A percentile compares a stretch with the other conserved stretches of the same genome.
Evolutionary conservation across 2,329 filamentous ascomycete genomes (phyloP).

Genomic region (Pseudogymnoascus sp.): DNA sequence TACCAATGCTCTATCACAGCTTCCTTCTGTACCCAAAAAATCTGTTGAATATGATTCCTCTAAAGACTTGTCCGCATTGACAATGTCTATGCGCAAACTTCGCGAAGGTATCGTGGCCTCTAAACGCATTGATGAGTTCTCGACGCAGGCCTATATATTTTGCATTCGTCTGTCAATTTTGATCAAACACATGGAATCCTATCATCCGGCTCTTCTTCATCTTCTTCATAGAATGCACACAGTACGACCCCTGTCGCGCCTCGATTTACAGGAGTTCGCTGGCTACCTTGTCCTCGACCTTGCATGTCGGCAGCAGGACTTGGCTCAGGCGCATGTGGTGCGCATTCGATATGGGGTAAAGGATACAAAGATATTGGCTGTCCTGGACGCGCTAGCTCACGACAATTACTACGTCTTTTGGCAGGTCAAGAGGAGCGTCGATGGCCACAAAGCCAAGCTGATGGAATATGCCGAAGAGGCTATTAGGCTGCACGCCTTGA

Average conservation of each 20-base stretch:
- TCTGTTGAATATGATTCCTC: slow-evolving; percentile 31
- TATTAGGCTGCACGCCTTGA: slow-evolving; percentile 69
- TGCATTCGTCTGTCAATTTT: slow-evolving; percentile 78
- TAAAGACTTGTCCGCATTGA: slow-evolving; percentile 62
- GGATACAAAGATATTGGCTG: slow-evolving; percentile 59
- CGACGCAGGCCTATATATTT: slow-evolving; percentile 85
- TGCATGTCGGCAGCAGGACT: slow-evolving; percentile 71
- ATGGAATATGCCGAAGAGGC: slow-evolving; percentile 72
- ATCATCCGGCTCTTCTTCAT: slow-evolving; percentile 77
- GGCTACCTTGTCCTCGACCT: slow-evolving; percentile 80
- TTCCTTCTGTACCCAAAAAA: slow-evolving; percentile 8
- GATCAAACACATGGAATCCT: slow-evolving; percentile 74
- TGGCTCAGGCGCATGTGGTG: slow-evolving; percentile 64
- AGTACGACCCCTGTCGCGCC: slow-evolving; percentile 55
- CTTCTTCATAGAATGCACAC: slow-evolving; percentile 66
- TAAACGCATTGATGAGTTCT: slow-evolving; percentile 68
- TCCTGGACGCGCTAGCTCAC: slow-evolving; percentile 62
- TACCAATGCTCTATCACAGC: slow-evolving; percentile 14
- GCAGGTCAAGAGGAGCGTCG: slow-evolving; percentile 59
- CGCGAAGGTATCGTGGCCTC: slow-evolving; percentile 81
- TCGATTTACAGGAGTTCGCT: slow-evolving; percentile 71
- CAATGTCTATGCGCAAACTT: slow-evolving; percentile 82
- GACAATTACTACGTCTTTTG: slow-evolving; percentile 81
- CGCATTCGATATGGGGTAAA: slow-evolving; percentile 51
- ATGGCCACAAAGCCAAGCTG: slow-evolving; percentile 70